Conservation (phyloP, 169 alveolate species). For the Cryptosporidium tyzzeri region DNA sequence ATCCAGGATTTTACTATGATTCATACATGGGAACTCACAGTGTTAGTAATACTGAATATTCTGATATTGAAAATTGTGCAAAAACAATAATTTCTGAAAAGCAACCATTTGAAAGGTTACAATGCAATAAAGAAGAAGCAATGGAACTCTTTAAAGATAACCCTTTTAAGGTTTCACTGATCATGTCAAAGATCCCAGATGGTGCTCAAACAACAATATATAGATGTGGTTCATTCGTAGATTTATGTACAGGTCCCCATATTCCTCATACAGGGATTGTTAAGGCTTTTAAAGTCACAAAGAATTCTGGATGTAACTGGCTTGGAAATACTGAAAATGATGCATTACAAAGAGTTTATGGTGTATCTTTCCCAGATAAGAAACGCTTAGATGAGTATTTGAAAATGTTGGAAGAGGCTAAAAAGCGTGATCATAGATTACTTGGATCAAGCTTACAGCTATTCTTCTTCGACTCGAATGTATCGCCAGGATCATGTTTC, state of each 20-base stretch:
- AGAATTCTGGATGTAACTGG: slow-evolving; percentile 99
- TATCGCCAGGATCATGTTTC: slow-evolving; percentile 92
- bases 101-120: slow-evolving; percentile 93
- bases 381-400: slow-evolving; percentile 93
- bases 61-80: slow-evolving; percentile 81
- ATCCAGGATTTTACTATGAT: slow-evolving; percentile 98
- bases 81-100: slow-evolving; percentile 86
- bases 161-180: slow-evolving; percentile 97
- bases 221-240: slow-evolving; percentile 97
- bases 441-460: slow-evolving; percentile 93
- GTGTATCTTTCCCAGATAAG: slow-evolving; percentile 97
- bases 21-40: slow-evolving; percentile 92
- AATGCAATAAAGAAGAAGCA: slow-evolving; percentile 96
- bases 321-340: slow-evolving; percentile 95
- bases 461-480: slow-evolving; percentile 94
- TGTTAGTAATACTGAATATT: slow-evolving; percentile 28
- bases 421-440: slow-evolving; percentile 97
- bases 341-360: slow-evolving; percentile 98
- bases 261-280: slow-evolving; percentile 94
- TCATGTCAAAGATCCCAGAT: slow-evolving; percentile 95
- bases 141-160: slow-evolving; percentile 94
- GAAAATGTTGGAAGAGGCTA: slow-evolving; percentile 95
- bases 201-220: slow-evolving; percentile 95
- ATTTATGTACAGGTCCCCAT: slow-evolving; percentile 99
- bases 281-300: slow-evolving; percentile 94